Evolutionary conservation across 805 yeast genomes (phyloP), one percentile per base, ranked within the genome.

Genomic region (Starmerella etchellsii): DNA sequence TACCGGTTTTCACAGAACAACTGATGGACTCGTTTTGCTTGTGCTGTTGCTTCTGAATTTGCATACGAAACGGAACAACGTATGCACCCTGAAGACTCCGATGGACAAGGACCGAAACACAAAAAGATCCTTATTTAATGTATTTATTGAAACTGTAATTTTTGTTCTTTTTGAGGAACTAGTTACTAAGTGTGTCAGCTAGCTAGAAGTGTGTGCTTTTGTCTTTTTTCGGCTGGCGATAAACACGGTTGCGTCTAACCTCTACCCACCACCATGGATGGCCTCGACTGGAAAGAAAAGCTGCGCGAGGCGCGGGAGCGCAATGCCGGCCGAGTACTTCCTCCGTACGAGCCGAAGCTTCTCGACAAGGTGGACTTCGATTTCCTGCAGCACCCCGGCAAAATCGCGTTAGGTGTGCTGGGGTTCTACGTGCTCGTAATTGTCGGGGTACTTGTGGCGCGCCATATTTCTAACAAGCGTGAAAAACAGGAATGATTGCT

Each of bases 1-100:
- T 84, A 88, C 70, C 76, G 83, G 55, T 87, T 82, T 69, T 79
- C 96, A 67, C 87, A 95, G 28, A 88, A 91, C 62, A 91, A 91
- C 60, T 88, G 21, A 30, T 27, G n/a, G n/a, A n/a, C n/a, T n/a
- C n/a, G n/a, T n/a, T n/a, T n/a, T n/a, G n/a, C n/a, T n/a, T n/a
- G n/a, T n/a, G n/a, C n/a, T n/a, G n/a, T n/a, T n/a, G n/a, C n/a
- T n/a, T n/a, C n/a, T n/a, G n/a, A n/a, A n/a, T n/a, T n/a, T n/a
- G n/a, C n/a, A n/a, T n/a, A n/a, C n/a, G n/a, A n/a, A n/a, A n/a
- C n/a, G n/a, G n/a, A n/a, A n/a, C n/a, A n/a, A n/a, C n/a, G n/a
- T n/a, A n/a, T n/a, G n/a, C n/a, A n/a, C n/a, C n/a, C n/a, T n/a
- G n/a, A n/a, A n/a, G n/a, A n/a, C n/a, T n/a, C n/a, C n/a, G n/a